These are phyloP conservation scores for Phytophthora agathidicida DNA, from an alignment of 352 stramenopile species.

Conservation along the genomic window DNA sequence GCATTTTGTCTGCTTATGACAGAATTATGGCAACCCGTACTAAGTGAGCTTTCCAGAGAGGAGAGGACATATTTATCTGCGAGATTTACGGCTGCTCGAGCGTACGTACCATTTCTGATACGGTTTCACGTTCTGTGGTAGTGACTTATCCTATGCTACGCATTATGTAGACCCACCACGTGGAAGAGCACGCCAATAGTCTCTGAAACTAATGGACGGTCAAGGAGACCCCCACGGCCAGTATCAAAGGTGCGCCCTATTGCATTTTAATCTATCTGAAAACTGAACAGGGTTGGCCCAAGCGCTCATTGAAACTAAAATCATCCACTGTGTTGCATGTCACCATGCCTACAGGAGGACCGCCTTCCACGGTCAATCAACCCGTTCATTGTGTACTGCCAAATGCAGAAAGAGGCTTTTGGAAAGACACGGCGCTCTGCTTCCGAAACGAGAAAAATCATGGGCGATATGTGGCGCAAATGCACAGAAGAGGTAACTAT, in stretches of 20 bases:
- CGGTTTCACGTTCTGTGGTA: not conserved
- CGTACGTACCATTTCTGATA: constrained; percentile 30
- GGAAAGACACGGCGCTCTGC: constrained; percentile 63
- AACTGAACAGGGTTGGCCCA: no score
- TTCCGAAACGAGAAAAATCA: constrained; percentile 77
- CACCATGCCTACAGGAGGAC: constrained; percentile 39
- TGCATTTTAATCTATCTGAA: not conserved
- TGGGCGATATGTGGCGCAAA: constrained; percentile 86
- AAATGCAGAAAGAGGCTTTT: constrained; percentile 76
- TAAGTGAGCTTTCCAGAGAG: constrained; percentile 75
- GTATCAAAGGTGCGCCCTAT: constrained; percentile 30
- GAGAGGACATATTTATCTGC: constrained; percentile 72
- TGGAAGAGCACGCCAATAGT: constrained; percentile 41
- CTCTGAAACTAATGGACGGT: constrained; percentile 33
- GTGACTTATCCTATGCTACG: constrained; percentile 1
- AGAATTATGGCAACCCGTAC: constrained; percentile 73
- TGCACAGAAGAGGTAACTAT: constrained; percentile 66
- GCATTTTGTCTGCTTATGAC: not conserved
- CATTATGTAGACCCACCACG: constrained; percentile 45
- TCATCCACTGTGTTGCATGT: not conserved
- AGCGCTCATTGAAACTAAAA: constrained; percentile 3
- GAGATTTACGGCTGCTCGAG: constrained; percentile 40
- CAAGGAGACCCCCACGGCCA: constrained; percentile 31
- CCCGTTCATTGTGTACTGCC: constrained; percentile 84
- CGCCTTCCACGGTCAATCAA: constrained; percentile 75